A percentile compares a stretch with the other conserved stretches of the same genome.
phyloP scores from a whole-genome alignment of 148 eudicot genomes.

The Cornus controversa region DNA sequence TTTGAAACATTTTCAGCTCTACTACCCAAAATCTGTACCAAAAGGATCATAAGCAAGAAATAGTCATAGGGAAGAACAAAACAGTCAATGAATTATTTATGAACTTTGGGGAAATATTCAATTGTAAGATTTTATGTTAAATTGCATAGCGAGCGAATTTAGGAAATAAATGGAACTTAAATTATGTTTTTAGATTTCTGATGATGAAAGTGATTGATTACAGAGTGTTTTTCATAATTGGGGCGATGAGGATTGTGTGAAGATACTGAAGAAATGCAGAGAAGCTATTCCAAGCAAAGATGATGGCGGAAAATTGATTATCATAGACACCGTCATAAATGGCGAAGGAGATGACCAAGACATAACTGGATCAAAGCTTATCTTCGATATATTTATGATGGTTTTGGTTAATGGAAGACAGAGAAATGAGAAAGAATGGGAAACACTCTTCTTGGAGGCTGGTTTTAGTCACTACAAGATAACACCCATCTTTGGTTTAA shows the following conservation, averaged over 20 bases:
- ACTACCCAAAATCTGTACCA: too few species aligned
- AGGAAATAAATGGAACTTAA: too few species aligned
- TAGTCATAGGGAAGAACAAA: too few species aligned
- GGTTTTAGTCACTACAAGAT: slow-evolving; percentile 13
- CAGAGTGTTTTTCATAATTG: slow-evolving; percentile 15
- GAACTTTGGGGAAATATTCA: too few species aligned
- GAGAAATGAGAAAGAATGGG: slow-evolving; percentile 17
- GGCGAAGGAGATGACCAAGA: neutral
- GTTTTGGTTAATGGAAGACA: neutral
- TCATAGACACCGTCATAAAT: slow-evolving; percentile 15
- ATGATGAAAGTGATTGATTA: neutral
- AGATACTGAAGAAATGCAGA: slow-evolving; percentile 16
- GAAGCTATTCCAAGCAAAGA: slow-evolving; percentile 1
- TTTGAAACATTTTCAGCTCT: too few species aligned
- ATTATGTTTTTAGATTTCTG: neutral
- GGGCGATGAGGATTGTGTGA: slow-evolving; percentile 13
- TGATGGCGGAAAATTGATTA: slow-evolving; percentile 11
- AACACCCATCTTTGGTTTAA: slow-evolving; percentile 2
- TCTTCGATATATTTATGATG: slow-evolving; percentile 13
- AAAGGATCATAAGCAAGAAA: too few species aligned
- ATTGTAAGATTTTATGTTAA: too few species aligned
- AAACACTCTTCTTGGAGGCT: slow-evolving; percentile 14
- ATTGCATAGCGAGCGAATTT: too few species aligned
- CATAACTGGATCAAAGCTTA: slow-evolving; percentile 1
- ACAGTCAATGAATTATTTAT: too few species aligned